phyloP scores from a whole-genome alignment of 202 grass and related monocot species.

The Carex arenaria region DNA sequence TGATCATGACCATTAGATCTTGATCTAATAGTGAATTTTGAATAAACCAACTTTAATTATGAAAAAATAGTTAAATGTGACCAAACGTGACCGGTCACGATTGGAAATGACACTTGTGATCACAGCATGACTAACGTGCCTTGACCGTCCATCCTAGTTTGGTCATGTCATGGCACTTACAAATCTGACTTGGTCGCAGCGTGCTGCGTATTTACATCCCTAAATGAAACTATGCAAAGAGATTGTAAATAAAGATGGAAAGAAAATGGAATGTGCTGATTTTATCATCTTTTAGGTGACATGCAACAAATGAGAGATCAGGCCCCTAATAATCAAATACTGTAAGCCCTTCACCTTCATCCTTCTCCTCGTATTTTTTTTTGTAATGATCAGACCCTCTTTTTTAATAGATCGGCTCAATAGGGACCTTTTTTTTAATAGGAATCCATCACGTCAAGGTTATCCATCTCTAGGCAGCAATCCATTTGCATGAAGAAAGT shows the following conservation, averaged over 20 bases:
- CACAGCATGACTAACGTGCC: too few species aligned
- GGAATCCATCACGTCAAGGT: constrained; percentile 52
- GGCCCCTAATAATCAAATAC: constrained; percentile 34
- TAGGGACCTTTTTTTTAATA: constrained; percentile 25
- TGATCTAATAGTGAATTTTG: too few species aligned
- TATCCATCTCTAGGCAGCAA: constrained; percentile 51
- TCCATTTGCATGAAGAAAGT: constrained; percentile 66
- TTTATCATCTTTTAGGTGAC: constrained; percentile 47
- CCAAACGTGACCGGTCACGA: too few species aligned
- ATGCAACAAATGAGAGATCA: constrained; percentile 45
- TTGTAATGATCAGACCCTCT: not conserved
- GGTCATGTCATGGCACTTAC: too few species aligned
- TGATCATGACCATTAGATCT: too few species aligned
- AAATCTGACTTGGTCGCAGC: too few species aligned
- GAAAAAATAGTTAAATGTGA: too few species aligned
- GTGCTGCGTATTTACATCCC: too few species aligned
- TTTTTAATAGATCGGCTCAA: constrained; percentile 2
- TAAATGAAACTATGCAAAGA: not conserved
- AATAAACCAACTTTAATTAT: too few species aligned
- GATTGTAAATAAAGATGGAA: not conserved
- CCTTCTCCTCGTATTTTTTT: not conserved
- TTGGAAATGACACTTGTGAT: too few species aligned
- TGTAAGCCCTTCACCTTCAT: constrained; percentile 44
- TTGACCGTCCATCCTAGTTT: too few species aligned
- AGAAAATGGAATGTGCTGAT: constrained; percentile 18